phyloP scores from a whole-genome alignment of 1,284 basidiomycete genomes.

The Microbotryum lychnidis-dioicae region DNA sequence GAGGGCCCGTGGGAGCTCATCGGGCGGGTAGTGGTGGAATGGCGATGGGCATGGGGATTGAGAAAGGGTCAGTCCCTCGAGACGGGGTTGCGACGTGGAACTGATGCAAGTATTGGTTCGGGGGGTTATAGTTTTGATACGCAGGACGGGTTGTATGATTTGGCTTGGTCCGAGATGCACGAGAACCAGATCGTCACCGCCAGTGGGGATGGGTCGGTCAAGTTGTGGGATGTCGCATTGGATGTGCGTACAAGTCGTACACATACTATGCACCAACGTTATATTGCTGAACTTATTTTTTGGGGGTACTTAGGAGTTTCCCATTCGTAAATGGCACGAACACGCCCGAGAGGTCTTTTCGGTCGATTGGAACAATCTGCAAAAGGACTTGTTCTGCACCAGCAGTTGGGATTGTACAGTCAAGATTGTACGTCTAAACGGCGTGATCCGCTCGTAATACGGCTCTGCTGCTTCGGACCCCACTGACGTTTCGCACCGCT shows the following conservation, averaged over 20 bases:
- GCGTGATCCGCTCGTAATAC: too few relatives aligned
- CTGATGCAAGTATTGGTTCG: background rate
- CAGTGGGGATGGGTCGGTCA: slow-evolving; percentile 84
- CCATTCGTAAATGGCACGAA: slow-evolving; percentile 86
- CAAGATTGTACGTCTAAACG: slow-evolving; percentile 58
- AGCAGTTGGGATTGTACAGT: slow-evolving; percentile 87
- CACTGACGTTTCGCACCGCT: too few relatives aligned
- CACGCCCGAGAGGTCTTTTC: slow-evolving; percentile 86
- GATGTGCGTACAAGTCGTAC: slow-evolving; percentile 52
- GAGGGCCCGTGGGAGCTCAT: background rate
- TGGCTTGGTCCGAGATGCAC: slow-evolving; percentile 87
- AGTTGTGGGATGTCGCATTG: slow-evolving; percentile 82
- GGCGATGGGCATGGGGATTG: slow-evolving; percentile 1
- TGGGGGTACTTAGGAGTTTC: slow-evolving; percentile 56
- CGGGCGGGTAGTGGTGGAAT: background rate
- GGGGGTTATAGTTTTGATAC: slow-evolving; percentile 65
- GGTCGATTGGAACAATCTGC: slow-evolving; percentile 94
- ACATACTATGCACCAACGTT: background rate
- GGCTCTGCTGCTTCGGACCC: too few relatives aligned
- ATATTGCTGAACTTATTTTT: background rate
- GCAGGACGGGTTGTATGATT: slow-evolving; percentile 84
- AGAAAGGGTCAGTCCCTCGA: slow-evolving; percentile 21
- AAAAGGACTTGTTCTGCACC: slow-evolving; percentile 81
- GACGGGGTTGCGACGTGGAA: background rate
- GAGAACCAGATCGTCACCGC: slow-evolving; percentile 87